Base-by-base conservation (phyloP, 192 early-diverging fungal genomes). In the Paraglomus occultum region DNA sequence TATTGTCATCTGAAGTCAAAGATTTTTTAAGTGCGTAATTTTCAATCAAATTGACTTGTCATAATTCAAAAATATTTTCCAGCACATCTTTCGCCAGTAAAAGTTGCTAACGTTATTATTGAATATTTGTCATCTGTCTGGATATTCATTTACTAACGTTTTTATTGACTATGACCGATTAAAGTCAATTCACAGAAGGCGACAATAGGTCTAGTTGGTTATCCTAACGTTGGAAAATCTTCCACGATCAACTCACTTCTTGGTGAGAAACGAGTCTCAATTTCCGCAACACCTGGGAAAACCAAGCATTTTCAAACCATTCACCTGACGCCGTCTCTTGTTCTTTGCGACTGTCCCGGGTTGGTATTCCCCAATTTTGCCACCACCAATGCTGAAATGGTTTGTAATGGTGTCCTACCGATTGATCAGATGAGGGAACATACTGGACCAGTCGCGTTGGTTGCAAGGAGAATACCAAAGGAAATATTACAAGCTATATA, bases 231-330 rank as follows among this genome's bases (percentile, higher is more conserved):
- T 53, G 97, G 97, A 78, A 99, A 99, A 80, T 95, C 93, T 31
- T 96, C 93, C 53, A 99, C 96, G 22, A 92, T 99, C 76, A 99
- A 99, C 82, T 94, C 96, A 12, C 82, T 99, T 40, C 87, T 96
- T 57, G 96, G 96, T 11, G 85, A 94, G 43, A 96, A 96, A 72
- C 82, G 87, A 51, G 97, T 99, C 38, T 92, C 96, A 6, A 95
- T 99, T 15, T 91, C 92, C 10, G 85, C 97, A 39, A 99, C 96
- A 18, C 97, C 97, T 18, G 97, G 97, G 71, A 99, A 98, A 73
- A 99, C 97, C 64, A 98, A 98, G 83, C 97, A 99, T 77, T 99
- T 99, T 83, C 97, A 99, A 82, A 98, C 97, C 42, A 93, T 99
- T 69, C 91, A 95, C 54, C 83, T 99, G 72, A 92, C 92, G 2